Base-by-base conservation (phyloP, 2,329 filamentous ascomycete genomes). In the Xylariaceae sp. region DNA sequence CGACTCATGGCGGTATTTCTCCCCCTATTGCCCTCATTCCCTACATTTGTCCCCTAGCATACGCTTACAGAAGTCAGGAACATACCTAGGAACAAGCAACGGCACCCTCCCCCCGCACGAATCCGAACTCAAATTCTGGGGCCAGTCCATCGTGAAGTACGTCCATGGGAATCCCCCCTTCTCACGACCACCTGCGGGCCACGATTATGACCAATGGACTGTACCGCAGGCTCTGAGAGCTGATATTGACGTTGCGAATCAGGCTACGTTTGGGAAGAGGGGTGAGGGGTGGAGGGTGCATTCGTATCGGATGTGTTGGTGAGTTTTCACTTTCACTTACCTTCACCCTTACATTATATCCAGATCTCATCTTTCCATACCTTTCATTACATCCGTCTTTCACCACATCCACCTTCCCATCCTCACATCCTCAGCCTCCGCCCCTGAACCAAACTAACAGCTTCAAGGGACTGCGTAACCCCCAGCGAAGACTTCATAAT, bases 261-360 rank as follows among this genome's bases (percentile, higher is more conserved):
- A 79, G 51, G 76, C 82, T 1, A 86, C 85, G 63, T 88, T 86
- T 64, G 85, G 84, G 7, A 77, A 78, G 53, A 79, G 80, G 17
- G 79, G 80, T 37, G 77, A 76, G 10, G 69, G 73, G 49, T 87
- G 82, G 83, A 79, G 82, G 62, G 79, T 85, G 71, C 80, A 80
- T 58, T 82, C 86, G 67, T 80, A 86, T 67, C 79, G 86, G 4
- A 83, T 88, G 60, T 88, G 85, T 78, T 88, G 86, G 85, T 87
- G 71, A 71, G 80, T 15, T 74, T 23, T 5, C 2, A 1, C 23
- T 23, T 23, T 30, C 23, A 30, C 23, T 4, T 30, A 4, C 23
- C 4, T 30, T 2, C 23, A 5, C 4, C 3, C 5, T 30, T 30
- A 23, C 23, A 30, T 30, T 5, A 30, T n/a, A n/a, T n/a, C n/a